These are phyloP conservation scores for Lunularia cruciata DNA, from an alignment of 225 moss, liverwort and hornwort genomes.

Conservation along the genomic window DNA sequence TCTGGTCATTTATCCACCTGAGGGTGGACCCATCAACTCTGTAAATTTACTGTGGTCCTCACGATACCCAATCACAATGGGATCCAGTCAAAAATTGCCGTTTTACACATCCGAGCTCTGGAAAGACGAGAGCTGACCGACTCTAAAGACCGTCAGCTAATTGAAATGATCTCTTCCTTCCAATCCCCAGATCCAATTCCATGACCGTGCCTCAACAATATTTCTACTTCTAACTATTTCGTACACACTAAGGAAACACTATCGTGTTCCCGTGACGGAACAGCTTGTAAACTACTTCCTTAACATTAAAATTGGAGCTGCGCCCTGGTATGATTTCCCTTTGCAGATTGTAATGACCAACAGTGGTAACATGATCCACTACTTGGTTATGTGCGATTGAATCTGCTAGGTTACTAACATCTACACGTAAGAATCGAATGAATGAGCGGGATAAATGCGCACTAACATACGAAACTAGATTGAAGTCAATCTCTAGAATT, in stretches of 20 bases:
- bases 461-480: conserved; percentile 36
- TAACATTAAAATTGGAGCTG: conserved; percentile 30
- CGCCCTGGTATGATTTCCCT: conserved; percentile 29
- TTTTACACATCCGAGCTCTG: conserved; percentile 25
- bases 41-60: conserved; percentile 12
- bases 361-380: conserved; percentile 46
- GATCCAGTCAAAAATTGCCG: conserved; percentile 34
- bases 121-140: conserved; percentile 15
- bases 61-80: conserved; percentile 18
- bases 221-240: conserved; percentile 36
- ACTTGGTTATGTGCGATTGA: conserved; percentile 26
- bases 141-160: conserved; percentile 12
- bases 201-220: conserved; percentile 37
- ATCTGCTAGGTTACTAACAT: conserved; percentile 29
- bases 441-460: conserved; percentile 28
- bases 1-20: neutral
- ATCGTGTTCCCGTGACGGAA: conserved; percentile 19
- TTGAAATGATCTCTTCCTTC: conserved; percentile 37
- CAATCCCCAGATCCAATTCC: conserved; percentile 29
- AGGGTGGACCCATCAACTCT: conserved; percentile 15
- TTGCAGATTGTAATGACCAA: conserved; percentile 33
- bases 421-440: conserved; percentile 34
- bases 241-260: conserved; percentile 36
- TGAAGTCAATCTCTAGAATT: conserved; percentile 16
- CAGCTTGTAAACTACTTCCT: conserved; percentile 13